These are phyloP conservation scores for Houttuynia cordata DNA, from an alignment of 164 flowering plant species.

Conservation along the genomic window DNA sequence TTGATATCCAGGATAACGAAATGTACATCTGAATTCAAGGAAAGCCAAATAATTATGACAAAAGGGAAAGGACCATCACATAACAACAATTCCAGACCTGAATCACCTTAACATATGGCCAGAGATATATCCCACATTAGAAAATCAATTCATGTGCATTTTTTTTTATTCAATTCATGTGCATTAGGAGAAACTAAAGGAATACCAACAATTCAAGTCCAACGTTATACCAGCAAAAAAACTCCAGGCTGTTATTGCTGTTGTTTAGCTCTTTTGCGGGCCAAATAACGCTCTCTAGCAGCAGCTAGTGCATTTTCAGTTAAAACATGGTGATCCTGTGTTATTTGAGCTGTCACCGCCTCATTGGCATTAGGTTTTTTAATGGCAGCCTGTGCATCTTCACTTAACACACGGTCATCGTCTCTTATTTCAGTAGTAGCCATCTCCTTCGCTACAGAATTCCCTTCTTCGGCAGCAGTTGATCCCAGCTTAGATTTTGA, in stretches of 20 bases:
- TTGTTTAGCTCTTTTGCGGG: constrained; percentile 12
- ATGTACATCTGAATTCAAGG: no score
- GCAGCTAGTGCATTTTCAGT: constrained; percentile 9
- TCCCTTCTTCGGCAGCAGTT: background rate
- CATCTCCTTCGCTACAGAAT: background rate
- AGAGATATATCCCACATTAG: no score
- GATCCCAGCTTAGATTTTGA: background rate
- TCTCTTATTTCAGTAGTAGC: background rate
- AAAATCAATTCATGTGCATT: no score
- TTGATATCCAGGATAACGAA: no score
- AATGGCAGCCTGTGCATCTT: constrained; percentile 7
- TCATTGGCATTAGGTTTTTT: constrained; percentile 3
- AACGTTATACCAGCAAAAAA: no score
- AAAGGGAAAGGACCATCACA: no score
- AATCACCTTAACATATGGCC: no score
- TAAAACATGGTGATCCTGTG: constrained; percentile 4
- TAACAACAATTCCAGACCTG: no score
- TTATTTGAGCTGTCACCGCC: background rate
- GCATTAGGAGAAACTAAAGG: no score
- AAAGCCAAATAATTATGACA: no score
- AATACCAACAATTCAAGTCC: background rate
- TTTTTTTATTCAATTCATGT: no score
- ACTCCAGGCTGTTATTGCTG: no score
- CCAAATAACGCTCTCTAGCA: constrained; percentile 11
- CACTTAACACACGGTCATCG: constrained; percentile 1